Conservation (phyloP, 2,329 filamentous ascomycete species). For the Boeremia exigua region DNA sequence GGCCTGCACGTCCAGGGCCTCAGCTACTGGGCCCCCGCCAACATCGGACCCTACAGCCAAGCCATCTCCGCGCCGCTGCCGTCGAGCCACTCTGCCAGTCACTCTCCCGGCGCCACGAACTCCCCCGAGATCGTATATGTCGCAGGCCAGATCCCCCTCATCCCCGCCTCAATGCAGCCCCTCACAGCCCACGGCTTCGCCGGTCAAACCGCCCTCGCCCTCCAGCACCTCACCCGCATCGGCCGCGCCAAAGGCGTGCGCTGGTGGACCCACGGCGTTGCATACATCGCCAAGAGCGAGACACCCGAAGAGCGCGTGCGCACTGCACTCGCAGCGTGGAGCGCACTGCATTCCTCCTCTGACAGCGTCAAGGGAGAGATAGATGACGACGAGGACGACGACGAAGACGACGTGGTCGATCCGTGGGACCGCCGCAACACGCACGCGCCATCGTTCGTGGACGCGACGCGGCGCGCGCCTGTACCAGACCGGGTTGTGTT, state of each 20-base stretch:
- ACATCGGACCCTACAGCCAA: constrained; percentile 97
- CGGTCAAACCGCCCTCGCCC: constrained; percentile 70
- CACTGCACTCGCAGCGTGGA: constrained; percentile 56
- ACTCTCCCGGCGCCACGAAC: background rate
- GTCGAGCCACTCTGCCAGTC: background rate
- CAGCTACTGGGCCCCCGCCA: constrained; percentile 97
- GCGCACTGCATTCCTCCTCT: constrained; percentile 2
- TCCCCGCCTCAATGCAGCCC: constrained; percentile 78
- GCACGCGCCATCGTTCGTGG: constrained; percentile 45
- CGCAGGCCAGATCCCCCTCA: constrained; percentile 89
- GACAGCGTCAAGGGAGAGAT: background rate
- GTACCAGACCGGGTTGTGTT: constrained; percentile 47
- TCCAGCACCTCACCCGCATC: constrained; percentile 91
- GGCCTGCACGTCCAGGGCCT: constrained; percentile 88
- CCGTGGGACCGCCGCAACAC: constrained; percentile 72
- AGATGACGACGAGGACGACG: constrained; percentile 53
- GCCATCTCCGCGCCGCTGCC: constrained; percentile 66
- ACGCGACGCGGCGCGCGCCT: constrained; percentile 43
- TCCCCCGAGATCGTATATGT: constrained; percentile 62
- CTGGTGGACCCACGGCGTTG: constrained; percentile 78
- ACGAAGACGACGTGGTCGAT: constrained; percentile 58
- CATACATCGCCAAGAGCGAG: constrained; percentile 39
- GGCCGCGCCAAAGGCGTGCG: constrained; percentile 73
- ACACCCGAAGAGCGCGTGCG: constrained; percentile 33
- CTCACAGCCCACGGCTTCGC: constrained; percentile 51